Conservation (phyloP, 306 rosid genomes). For the Cicer chorassanicum region DNA sequence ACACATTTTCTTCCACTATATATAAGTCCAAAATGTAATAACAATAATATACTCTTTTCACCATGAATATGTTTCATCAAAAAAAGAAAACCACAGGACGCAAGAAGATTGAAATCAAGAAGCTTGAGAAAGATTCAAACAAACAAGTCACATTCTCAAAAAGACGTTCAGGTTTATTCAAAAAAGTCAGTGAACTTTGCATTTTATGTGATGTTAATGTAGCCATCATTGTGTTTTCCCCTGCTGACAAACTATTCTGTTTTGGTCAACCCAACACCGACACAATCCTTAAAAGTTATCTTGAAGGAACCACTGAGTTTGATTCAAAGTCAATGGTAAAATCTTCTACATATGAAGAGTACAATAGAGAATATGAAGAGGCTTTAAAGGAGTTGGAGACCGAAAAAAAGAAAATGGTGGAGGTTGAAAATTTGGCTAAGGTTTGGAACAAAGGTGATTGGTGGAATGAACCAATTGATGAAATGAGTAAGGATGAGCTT, state of each 20-base stretch:
- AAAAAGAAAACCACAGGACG: slow-evolving; percentile 52
- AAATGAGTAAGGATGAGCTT: slow-evolving; percentile 45
- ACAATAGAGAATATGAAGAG: slow-evolving; percentile 45
- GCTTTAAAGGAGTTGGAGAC: slow-evolving; percentile 40
- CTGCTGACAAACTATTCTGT: slow-evolving; percentile 48
- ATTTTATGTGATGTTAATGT: slow-evolving; percentile 52
- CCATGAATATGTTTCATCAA: slow-evolving; percentile 26
- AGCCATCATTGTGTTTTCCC: slow-evolving; percentile 58
- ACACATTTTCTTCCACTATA: not conserved
- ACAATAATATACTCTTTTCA: not conserved
- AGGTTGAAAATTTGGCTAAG: slow-evolving; percentile 12
- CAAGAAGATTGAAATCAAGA: slow-evolving; percentile 60
- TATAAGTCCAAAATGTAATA: not conserved
- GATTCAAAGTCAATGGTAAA: not conserved
- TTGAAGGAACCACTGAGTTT: not conserved
- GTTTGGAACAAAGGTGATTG: slow-evolving; percentile 22
- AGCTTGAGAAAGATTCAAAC: slow-evolving; percentile 47
- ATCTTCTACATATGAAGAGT: slow-evolving; percentile 2
- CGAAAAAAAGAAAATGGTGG: slow-evolving; percentile 45
- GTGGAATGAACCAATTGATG: slow-evolving; percentile 55
- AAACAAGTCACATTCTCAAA: slow-evolving; percentile 66
- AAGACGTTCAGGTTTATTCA: slow-evolving; percentile 58
- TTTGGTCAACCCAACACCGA: slow-evolving; percentile 54
- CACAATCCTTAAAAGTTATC: slow-evolving; percentile 43
- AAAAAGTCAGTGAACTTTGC: slow-evolving; percentile 63